phyloP scores from a whole-genome alignment of 2,329 filamentous ascomycete genomes.

The Nemania sp. region DNA sequence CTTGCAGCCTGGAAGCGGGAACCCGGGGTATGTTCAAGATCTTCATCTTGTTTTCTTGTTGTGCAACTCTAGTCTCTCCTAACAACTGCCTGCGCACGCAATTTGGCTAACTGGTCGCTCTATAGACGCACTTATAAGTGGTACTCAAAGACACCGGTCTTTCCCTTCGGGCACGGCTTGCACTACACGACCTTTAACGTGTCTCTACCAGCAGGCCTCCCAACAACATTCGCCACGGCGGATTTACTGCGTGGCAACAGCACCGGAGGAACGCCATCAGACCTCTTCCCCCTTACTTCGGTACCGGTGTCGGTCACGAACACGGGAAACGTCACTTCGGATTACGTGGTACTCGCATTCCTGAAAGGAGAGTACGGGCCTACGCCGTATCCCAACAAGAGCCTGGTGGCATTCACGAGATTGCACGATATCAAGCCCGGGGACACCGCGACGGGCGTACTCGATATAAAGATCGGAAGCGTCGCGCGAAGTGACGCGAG shows the following conservation, averaged over 20 bases:
- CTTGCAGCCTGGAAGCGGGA: slow-evolving; percentile 51
- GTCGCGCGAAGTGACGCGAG: slow-evolving; percentile 54
- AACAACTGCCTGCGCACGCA: not conserved
- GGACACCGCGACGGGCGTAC: slow-evolving; percentile 36
- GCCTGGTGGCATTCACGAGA: slow-evolving; percentile 55
- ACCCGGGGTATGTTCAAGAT: slow-evolving; percentile 48
- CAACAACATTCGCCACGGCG: slow-evolving; percentile 33
- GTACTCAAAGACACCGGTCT: slow-evolving; percentile 56
- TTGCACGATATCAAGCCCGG: slow-evolving; percentile 45
- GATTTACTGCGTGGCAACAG: slow-evolving; percentile 27
- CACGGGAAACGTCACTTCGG: slow-evolving; percentile 50
- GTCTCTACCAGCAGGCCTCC: slow-evolving; percentile 29
- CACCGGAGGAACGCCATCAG: slow-evolving; percentile 45
- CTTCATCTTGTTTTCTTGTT: not conserved
- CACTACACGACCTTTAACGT: slow-evolving; percentile 61
- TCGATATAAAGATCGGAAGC: slow-evolving; percentile 53
- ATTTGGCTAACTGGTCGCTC: not conserved
- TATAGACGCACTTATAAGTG: slow-evolving; percentile 59
- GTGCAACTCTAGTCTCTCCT: not conserved
- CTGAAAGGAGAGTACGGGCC: slow-evolving; percentile 52
- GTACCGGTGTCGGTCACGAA: slow-evolving; percentile 53
- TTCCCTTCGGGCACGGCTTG: slow-evolving; percentile 59
- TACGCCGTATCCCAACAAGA: slow-evolving; percentile 56
- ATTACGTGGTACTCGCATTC: slow-evolving; percentile 59
- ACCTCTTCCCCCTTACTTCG: slow-evolving; percentile 49